Percentiles rank a stretch among this genome's conserved stretches.
Conservation (phyloP, 352 stramenopile species). For the Phytophthora agathidicida region DNA sequence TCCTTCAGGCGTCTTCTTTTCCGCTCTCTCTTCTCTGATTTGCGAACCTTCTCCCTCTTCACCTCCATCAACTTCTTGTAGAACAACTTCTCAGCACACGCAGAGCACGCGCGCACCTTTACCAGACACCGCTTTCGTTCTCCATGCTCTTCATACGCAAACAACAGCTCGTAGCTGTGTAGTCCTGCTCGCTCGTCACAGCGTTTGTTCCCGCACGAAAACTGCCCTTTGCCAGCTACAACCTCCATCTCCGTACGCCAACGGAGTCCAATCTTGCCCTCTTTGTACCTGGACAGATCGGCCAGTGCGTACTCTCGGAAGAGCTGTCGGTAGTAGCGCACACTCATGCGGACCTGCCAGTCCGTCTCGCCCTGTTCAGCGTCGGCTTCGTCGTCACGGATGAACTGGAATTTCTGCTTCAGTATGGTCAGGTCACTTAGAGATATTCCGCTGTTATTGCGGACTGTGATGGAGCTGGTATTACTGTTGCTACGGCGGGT, state of each 20-base stretch:
- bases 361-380: slow-evolving; percentile 46
- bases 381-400: slow-evolving; percentile 77
- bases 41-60: slow-evolving; percentile 14
- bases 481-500: slow-evolving; percentile 15
- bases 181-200: slow-evolving; percentile 54
- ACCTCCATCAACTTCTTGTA: slow-evolving; percentile 56
- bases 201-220: slow-evolving; percentile 76
- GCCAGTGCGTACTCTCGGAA: slow-evolving; percentile 86
- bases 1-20: slow-evolving; percentile 20
- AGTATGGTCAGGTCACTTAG: slow-evolving; percentile 52
- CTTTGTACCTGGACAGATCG: slow-evolving; percentile 67
- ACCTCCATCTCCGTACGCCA: slow-evolving; percentile 86
- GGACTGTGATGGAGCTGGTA: slow-evolving; percentile 8
- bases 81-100: slow-evolving; percentile 76
- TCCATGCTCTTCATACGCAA: slow-evolving; percentile 74
- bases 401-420: slow-evolving; percentile 70
- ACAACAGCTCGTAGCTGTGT: slow-evolving; percentile 83
- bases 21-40: slow-evolving; percentile 12
- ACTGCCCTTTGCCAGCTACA: slow-evolving; percentile 78
- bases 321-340: slow-evolving; percentile 84
- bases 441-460: slow-evolving; percentile 3
- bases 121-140: slow-evolving; percentile 75
- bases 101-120: slow-evolving; percentile 73
- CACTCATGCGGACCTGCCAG: slow-evolving; percentile 83
- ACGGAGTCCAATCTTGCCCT: slow-evolving; percentile 72